These are phyloP conservation scores for Calonectria hongkongensis DNA, from an alignment of 2,329 filamentous ascomycete genomes.

Conservation along the genomic window DNA sequence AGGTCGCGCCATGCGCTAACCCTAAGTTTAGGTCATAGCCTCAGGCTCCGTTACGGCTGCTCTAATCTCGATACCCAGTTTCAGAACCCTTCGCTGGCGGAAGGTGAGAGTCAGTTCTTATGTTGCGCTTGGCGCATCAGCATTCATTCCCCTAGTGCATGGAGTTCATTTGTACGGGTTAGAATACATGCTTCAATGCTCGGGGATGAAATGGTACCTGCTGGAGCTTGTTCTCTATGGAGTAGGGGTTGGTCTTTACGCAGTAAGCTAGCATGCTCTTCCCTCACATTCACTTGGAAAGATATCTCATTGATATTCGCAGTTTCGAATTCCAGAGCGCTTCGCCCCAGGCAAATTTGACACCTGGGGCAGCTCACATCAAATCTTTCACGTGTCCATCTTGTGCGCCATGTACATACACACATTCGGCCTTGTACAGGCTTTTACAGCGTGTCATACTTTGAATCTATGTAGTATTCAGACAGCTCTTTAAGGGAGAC, in stretches of 20 bases:
- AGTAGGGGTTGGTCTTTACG: conserved; percentile 84
- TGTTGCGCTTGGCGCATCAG: conserved; percentile 38
- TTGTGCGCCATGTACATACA: conserved; percentile 37
- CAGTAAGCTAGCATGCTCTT: conserved; percentile 67
- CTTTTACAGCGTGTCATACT: neutral
- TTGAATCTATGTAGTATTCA: neutral
- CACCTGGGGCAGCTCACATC: conserved; percentile 90
- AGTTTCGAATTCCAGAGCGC: conserved; percentile 86
- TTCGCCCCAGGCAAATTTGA: conserved; percentile 85
- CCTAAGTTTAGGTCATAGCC: conserved; percentile 25
- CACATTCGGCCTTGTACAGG: neutral
- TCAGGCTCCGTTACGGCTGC: conserved; percentile 36
- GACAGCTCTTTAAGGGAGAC: neutral
- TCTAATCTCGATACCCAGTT: conserved; percentile 39
- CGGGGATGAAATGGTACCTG: conserved; percentile 35
- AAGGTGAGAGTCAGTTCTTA: conserved; percentile 40
- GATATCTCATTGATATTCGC: conserved; percentile 18
- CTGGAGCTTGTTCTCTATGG: conserved; percentile 43
- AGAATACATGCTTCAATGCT: conserved; percentile 43
- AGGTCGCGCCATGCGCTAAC: neutral
- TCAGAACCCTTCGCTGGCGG: conserved; percentile 42
- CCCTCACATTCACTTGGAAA: too few relatives aligned
- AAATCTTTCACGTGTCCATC: conserved; percentile 85
- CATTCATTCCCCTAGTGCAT: conserved; percentile 44
- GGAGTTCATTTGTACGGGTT: conserved; percentile 42